These are phyloP conservation scores for Nakazawaea ambrosiae DNA, from an alignment of 805 yeast species.

Conservation along the genomic window DNA sequence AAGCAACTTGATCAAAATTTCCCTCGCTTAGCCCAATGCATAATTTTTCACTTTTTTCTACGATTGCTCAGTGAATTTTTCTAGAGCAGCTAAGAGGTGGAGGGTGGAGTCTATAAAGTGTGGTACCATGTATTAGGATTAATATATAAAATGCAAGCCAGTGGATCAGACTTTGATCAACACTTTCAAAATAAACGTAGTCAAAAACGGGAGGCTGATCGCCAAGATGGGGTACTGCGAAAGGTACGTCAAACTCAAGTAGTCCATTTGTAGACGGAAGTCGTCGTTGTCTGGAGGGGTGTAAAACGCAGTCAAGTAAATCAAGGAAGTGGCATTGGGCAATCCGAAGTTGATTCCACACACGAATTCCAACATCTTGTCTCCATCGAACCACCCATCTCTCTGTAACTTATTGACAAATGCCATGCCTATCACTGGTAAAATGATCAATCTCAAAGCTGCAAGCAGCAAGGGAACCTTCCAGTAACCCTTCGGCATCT, in stretches of 20 bases:
- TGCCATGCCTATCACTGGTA: conserved; percentile 75
- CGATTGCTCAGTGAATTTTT: too few species aligned
- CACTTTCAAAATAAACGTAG: conserved; percentile 59
- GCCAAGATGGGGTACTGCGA: conserved; percentile 65
- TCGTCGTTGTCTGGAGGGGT: conserved; percentile 53
- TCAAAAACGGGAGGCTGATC: conserved; percentile 66
- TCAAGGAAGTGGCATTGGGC: conserved; percentile 85
- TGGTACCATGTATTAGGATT: too few species aligned
- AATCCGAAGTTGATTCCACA: conserved; percentile 68
- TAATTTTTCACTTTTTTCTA: too few species aligned
- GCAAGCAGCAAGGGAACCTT: conserved; percentile 55
- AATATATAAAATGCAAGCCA: background rate
- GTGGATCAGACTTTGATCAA: conserved; percentile 5
- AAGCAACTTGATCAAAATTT: too few species aligned
- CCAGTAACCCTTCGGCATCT: conserved; percentile 67
- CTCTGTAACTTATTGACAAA: conserved; percentile 54
- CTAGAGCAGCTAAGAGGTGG: too few species aligned
- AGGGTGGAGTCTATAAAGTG: too few species aligned
- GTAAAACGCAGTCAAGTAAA: conserved; percentile 83
- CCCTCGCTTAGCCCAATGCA: too few species aligned
- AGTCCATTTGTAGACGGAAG: conserved; percentile 65
- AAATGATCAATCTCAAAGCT: conserved; percentile 48
- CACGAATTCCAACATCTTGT: conserved; percentile 61
- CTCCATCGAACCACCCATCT: conserved; percentile 58
- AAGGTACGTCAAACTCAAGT: conserved; percentile 70